A percentile compares a stretch with the other conserved stretches of the same genome.
Evolutionary conservation across 2,329 filamentous ascomycete species (phyloP).

Genomic region (Aspergillus alliaceus): DNA sequence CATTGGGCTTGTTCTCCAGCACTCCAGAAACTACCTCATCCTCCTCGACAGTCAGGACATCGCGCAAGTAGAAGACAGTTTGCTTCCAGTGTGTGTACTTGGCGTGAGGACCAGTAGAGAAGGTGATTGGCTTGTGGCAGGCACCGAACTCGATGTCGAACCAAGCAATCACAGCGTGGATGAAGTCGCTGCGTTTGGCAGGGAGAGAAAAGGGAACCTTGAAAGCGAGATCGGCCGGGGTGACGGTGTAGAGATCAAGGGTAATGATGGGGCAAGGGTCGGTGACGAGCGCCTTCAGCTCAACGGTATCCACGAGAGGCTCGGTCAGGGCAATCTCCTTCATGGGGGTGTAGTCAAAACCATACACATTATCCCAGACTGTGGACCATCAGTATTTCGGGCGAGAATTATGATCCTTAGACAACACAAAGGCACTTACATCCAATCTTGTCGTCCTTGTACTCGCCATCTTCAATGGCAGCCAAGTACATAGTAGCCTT

Average conservation of each 20-base stretch:
- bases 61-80: conserved; percentile 95
- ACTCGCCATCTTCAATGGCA: conserved; percentile 97
- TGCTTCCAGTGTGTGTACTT: conserved; percentile 99
- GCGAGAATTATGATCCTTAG: neutral
- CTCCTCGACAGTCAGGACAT: conserved; percentile 87
- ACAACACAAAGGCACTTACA: conserved; percentile 61
- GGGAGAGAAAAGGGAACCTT: conserved; percentile 72
- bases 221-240: conserved; percentile 79
- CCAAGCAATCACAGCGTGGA: conserved; percentile 96
- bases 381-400: conserved; percentile 25
- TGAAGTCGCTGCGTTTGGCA: conserved; percentile 84
- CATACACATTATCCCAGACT: conserved; percentile 99
- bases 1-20: conserved; percentile 82
- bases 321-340: conserved; percentile 93
- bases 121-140: conserved; percentile 96
- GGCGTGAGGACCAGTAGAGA: conserved; percentile 95
- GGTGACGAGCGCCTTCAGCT: conserved; percentile 94
- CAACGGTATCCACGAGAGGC: conserved; percentile 95
- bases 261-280: conserved; percentile 83
- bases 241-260: conserved; percentile 92
- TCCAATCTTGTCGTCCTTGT: conserved; percentile 99
- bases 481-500: conserved; percentile 97
- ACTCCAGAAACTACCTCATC: conserved; percentile 75
- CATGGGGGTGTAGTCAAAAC: conserved; percentile 92
- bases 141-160: conserved; percentile 99